Percentiles rank a stretch among this genome's conserved stretches.
phyloP scores from a whole-genome alignment of 441 rosid genomes.

The Biscutella laevigata region DNA sequence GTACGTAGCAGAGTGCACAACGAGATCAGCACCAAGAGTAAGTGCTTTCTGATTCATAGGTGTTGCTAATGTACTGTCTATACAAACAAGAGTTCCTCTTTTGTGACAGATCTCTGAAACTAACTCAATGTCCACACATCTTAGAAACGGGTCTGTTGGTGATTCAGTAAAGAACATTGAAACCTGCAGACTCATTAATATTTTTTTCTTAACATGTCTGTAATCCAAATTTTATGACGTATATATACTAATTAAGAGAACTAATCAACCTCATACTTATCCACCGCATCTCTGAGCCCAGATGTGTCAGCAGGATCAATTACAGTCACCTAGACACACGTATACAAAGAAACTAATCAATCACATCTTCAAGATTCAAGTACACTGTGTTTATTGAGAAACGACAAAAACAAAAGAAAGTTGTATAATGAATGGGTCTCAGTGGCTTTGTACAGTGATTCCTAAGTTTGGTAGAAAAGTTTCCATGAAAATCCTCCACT shows the following conservation, averaged over 20 bases:
- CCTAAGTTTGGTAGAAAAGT: constrained; percentile 73
- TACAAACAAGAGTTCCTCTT: constrained; percentile 74
- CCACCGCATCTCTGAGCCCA: constrained; percentile 50
- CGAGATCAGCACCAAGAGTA: constrained; percentile 81
- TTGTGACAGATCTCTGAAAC: constrained; percentile 72
- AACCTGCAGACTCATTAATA: no score
- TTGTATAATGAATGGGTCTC: no score
- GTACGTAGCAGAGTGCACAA: constrained; percentile 75
- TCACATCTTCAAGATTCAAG: no score
- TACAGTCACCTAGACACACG: constrained; percentile 55
- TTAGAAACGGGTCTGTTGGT: constrained; percentile 78
- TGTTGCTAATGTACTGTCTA: constrained; percentile 83
- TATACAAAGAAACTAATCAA: no score
- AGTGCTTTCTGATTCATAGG: constrained; percentile 82
- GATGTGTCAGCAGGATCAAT: constrained; percentile 65
- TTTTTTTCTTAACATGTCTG: no score
- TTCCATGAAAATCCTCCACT: constrained; percentile 83
- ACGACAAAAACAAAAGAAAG: no score
- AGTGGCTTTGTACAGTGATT: constrained; percentile 71
- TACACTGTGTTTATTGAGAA: no score
- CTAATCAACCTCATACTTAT: constrained; percentile 48
- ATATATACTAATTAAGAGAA: no score
- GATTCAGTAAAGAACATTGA: constrained; percentile 80
- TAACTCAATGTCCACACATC: constrained; percentile 75
- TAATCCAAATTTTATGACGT: no score